phyloP scores from a whole-genome alignment of 768 basidiomycete species.

The Mycena maculata region DNA sequence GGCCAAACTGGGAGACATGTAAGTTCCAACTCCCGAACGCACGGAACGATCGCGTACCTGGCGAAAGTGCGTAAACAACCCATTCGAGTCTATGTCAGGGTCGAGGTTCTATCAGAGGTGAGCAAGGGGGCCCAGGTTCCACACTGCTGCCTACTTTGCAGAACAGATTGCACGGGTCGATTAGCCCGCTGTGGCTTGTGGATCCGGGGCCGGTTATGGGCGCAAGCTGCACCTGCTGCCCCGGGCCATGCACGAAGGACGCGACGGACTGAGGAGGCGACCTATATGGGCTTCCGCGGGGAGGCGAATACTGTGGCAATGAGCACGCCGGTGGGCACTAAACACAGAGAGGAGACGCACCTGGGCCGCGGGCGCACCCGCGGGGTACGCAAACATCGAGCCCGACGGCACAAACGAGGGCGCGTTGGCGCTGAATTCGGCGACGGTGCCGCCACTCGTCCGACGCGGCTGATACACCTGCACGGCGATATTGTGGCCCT shows the following conservation, averaged over 20 bases:
- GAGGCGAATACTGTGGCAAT: conserved; percentile 70
- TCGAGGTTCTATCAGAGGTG: conserved; percentile 75
- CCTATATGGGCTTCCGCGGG: conserved; percentile 65
- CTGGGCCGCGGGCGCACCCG: conserved; percentile 56
- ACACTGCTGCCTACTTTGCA: conserved; percentile 71
- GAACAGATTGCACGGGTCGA: conserved; percentile 92
- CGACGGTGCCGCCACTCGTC: conserved; percentile 57
- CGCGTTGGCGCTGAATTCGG: conserved; percentile 80
- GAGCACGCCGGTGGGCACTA: conserved; percentile 17
- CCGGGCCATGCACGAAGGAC: conserved; percentile 85
- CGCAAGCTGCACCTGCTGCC: conserved; percentile 89
- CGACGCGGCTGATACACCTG: conserved; percentile 80
- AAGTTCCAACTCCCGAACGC: conserved; percentile 29
- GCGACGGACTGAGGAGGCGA: conserved; percentile 58
- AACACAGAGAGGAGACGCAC: not conserved
- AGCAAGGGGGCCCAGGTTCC: conserved; percentile 20
- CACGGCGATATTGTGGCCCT: conserved; percentile 87
- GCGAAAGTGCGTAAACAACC: conserved; percentile 85
- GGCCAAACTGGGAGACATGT: conserved; percentile 71
- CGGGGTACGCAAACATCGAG: conserved; percentile 71
- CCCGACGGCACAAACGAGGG: conserved; percentile 82
- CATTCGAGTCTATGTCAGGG: conserved; percentile 86
- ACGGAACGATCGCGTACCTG: conserved; percentile 58
- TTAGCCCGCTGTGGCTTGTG: conserved; percentile 85
- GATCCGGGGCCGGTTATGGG: conserved; percentile 82